Base-by-base conservation (phyloP, 2,329 filamentous ascomycete species). In the Xylariales sp. region DNA sequence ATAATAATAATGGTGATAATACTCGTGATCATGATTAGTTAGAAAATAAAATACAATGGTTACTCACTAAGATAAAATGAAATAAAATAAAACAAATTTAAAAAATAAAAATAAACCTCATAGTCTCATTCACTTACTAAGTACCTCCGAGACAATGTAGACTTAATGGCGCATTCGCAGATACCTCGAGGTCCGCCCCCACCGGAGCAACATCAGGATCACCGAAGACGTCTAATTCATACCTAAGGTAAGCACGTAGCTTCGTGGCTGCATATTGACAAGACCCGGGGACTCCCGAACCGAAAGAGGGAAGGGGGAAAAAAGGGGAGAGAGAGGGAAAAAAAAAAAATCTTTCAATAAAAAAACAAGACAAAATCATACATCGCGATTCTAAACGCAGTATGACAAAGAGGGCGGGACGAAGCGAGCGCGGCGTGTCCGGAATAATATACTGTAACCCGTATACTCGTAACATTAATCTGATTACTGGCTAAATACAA, bases 361-460 rank as follows among this genome's bases (percentile, higher is more conserved):
- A 28, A 36, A 54, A 23, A 8, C 45, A 48, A 48, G 45, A 18
- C 16, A 48, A 8, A 41, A 41, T 23, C 23, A 23, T 23, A 39
- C n/a, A 30, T 4, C 8, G 39, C 7, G 39, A 45, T 6, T 32
- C 23, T 45, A 14, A 56, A 56, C 5, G 14, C 23, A 45, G 6
- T 14, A n/a, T 45, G 39, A 56, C 23, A 28, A 18, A 45, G 23
- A 34, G 9, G 39, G 23, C 23, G 23, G n/a, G 8, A 32, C 16
- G 54, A 56, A 56, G 39, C 54, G 39, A 56, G 39, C 34, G 10
- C 54, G 54, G 54, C 39, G 23, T 56, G 39, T 4, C 54, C 54
- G 54, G 23, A 46, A 32, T 9, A 34, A 30, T 3, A 45, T 56
- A 30, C 16, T 45, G 32, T 10, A 32, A 16, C 5, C 23, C 30